Percentiles rank a stretch among this genome's conserved stretches.
phyloP scores from a whole-genome alignment of 2,329 filamentous ascomycete species.

The Alternaria rosae region DNA sequence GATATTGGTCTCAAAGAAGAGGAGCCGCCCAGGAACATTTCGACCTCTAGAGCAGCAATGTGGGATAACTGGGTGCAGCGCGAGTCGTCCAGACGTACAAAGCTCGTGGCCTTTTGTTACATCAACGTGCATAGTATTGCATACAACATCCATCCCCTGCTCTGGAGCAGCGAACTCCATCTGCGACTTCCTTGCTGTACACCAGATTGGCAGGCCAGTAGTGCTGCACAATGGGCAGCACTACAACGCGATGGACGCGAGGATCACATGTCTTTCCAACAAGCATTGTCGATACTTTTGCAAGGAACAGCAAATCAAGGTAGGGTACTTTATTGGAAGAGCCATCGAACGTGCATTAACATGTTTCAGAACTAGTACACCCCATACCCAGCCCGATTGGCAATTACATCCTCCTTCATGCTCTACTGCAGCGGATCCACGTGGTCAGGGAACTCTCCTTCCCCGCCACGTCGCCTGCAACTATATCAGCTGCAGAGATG shows the following conservation, averaged over 20 bases:
- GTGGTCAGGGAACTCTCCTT: conserved; percentile 38
- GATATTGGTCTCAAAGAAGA: conserved; percentile 39
- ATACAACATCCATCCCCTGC: conserved; percentile 40
- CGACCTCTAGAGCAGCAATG: conserved; percentile 30
- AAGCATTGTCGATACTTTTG: conserved; percentile 37
- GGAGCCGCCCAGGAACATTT: conserved; percentile 3
- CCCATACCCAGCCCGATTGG: conserved; percentile 42
- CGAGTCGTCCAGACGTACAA: conserved; percentile 41
- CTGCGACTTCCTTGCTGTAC: conserved; percentile 38
- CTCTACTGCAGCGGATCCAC: conserved; percentile 39
- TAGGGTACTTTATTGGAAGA: not conserved
- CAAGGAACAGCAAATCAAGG: conserved; percentile 22
- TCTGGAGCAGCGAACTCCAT: conserved; percentile 41
- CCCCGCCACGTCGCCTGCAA: conserved; percentile 25
- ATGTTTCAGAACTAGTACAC: conserved; percentile 22
- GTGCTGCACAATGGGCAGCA: conserved; percentile 36
- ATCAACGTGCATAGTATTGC: conserved; percentile 45
- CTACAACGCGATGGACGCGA: conserved; percentile 33
- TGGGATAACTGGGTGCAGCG: conserved; percentile 42
- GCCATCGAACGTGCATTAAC: not conserved
- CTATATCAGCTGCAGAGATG: conserved; percentile 29
- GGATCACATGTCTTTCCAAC: conserved; percentile 38
- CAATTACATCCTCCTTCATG: conserved; percentile 43
- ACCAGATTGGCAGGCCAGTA: conserved; percentile 35
- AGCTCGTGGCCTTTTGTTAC: conserved; percentile 43